Base-by-base conservation (phyloP, 495 filamentous ascomycete species). In the Oidiodendron maius region DNA sequence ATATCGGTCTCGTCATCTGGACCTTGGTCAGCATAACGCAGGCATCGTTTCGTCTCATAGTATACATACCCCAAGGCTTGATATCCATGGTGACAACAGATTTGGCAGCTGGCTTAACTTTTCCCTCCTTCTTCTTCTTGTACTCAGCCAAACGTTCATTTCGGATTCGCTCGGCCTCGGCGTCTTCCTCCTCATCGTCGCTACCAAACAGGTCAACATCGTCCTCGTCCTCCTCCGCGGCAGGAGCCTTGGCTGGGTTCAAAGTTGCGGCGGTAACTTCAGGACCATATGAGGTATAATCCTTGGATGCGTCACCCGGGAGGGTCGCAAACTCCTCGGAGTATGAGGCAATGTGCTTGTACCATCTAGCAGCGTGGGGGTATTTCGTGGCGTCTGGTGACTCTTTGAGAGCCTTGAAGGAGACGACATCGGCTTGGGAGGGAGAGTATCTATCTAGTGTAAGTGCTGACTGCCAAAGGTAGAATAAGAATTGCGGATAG, bases 291-390 rank as follows among this genome's bases (percentile, higher is more conserved):
- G 83, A 76, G 53, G 88, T 91, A 76, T 84, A 86, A 53, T 80
- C 75, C 74, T 87, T 85, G 62, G 87, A 87, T 57, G 91, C 78
- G 68, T 98, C 94, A 70, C 93, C 93, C 41, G 89, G 78, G 26
- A 98, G 86, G 51, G 84, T 84, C 56, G 84, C 71, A 78, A 97
- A 97, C 64, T 96, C 93, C 49, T 84, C 75, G 75, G 87, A 82
- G 74, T 86, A 95, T 52, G 85, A 83, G 57, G 83, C 80, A 64
- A 96, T 94, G 81, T 98, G 91, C 78, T 94, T 96, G 80, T 96
- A 95, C 93, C 93, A 98, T 71, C 93, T 85, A 50, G 87, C 87
- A 59, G 84, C 90, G 71, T 96, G 78, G 59, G 94, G 91, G 80
- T 86, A 97, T 75, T 93, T 95, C 58, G 70, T 77, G 58, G 83